A percentile compares a stretch with the other conserved stretches of the same genome.
These are phyloP conservation scores for Truncatella angustata DNA, from an alignment of 2,329 filamentous ascomycete species.

Conservation along the genomic window DNA sequence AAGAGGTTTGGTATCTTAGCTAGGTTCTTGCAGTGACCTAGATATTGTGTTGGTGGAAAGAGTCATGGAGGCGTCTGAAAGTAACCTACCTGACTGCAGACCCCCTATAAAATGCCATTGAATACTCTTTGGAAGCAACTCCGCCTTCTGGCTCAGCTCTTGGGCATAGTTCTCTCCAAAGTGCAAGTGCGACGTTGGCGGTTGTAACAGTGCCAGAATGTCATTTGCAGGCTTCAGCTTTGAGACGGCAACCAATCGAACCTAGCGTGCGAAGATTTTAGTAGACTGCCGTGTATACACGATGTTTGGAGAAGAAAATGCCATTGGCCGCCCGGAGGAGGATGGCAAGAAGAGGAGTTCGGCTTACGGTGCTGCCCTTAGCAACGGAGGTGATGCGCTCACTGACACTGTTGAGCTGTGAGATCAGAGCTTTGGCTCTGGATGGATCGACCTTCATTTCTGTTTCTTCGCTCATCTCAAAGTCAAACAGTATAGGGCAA, in stretches of 20 bases:
- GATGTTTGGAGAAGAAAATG: too few species aligned
- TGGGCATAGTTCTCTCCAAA: slow-evolving; percentile 97
- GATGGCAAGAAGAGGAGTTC: too few species aligned
- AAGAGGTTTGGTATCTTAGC: slow-evolving; percentile 86
- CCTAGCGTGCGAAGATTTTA: too few species aligned
- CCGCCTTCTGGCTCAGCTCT: slow-evolving; percentile 84
- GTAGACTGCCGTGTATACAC: too few species aligned
- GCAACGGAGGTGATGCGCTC: slow-evolving; percentile 55
- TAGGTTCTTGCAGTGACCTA: slow-evolving; percentile 85
- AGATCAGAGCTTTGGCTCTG: slow-evolving; percentile 60
- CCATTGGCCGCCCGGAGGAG: too few species aligned
- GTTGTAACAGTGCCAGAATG: slow-evolving; percentile 77
- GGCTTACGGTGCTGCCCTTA: slow-evolving; percentile 54
- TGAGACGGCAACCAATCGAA: slow-evolving; percentile 89
- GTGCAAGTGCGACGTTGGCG: slow-evolving; percentile 61
- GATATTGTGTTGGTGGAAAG: too few species aligned
- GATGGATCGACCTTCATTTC: slow-evolving; percentile 62
- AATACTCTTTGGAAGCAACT: slow-evolving; percentile 71
- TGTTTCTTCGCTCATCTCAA: slow-evolving; percentile 41
- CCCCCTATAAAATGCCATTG: slow-evolving; percentile 97
- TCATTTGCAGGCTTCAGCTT: slow-evolving; percentile 94
- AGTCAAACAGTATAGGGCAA: too few species aligned
- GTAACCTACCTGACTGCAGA: slow-evolving; percentile 66
- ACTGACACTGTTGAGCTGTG: slow-evolving; percentile 60
- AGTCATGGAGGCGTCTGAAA: too few species aligned